Percentiles rank a stretch among this genome's conserved stretches.
Conservation (phyloP, 1,284 basidiomycete genomes). For the Prillingera fragicola region DNA sequence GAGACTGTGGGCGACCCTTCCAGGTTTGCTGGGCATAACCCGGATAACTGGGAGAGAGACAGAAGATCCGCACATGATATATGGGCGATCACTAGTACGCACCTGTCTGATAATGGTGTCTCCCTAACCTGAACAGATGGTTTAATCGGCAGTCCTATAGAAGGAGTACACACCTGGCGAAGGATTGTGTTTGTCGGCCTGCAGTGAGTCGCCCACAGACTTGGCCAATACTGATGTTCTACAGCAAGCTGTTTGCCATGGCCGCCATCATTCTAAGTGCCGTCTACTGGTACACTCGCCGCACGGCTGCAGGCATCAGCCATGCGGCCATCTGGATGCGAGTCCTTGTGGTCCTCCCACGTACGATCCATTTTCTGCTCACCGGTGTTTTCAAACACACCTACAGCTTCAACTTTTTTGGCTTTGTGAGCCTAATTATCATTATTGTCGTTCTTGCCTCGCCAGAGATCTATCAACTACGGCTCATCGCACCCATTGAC, state of each 20-base stretch:
- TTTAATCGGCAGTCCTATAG: neutral
- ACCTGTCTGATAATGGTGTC: too few relatives aligned
- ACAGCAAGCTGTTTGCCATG: neutral
- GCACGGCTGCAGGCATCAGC: neutral
- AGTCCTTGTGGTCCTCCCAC: neutral
- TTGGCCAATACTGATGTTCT: too few relatives aligned
- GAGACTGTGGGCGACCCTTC: too few relatives aligned
- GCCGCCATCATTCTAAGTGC: neutral
- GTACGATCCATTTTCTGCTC: neutral
- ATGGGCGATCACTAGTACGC: neutral
- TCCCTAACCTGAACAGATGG: neutral
- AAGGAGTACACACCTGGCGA: neutral
- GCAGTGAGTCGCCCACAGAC: neutral
- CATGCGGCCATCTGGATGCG: constrained; percentile 1
- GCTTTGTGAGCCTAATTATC: too few relatives aligned
- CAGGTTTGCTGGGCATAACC: too few relatives aligned
- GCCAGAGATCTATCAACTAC: neutral
- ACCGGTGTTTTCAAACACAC: neutral
- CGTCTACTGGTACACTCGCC: constrained; percentile 1
- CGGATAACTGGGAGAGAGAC: too few relatives aligned
- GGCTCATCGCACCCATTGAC: neutral
- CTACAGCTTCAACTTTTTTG: too few relatives aligned
- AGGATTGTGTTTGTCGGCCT: neutral
- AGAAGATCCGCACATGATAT: too few relatives aligned
- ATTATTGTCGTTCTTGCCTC: neutral